Conservation (phyloP, 495 filamentous ascomycete species). For the Xylaria telfairii region DNA sequence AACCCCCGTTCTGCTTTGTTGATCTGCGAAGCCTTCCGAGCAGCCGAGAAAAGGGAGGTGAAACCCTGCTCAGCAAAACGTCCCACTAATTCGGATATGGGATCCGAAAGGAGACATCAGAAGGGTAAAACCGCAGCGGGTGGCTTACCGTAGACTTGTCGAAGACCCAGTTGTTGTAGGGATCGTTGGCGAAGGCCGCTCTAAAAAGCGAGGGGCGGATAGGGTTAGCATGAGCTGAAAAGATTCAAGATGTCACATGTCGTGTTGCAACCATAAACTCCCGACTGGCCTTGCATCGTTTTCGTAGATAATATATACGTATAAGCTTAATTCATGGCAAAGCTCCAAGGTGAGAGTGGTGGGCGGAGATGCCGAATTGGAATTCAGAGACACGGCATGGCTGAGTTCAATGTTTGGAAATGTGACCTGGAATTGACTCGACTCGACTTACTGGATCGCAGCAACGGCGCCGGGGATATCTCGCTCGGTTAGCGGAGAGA, state of each 20-base stretch:
- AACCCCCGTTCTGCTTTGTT: neutral
- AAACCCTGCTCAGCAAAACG: slow-evolving; percentile 7
- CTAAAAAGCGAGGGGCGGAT: slow-evolving; percentile 40
- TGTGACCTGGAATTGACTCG: slow-evolving; percentile 19
- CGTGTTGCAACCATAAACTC: neutral
- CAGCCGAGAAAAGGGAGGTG: neutral
- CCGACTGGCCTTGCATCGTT: neutral
- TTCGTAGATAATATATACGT: no score
- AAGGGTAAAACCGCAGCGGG: slow-evolving; percentile 19
- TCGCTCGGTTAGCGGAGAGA: slow-evolving; percentile 59
- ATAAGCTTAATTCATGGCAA: neutral
- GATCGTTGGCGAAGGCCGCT: slow-evolving; percentile 68
- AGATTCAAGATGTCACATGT: neutral
- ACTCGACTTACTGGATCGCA: slow-evolving; percentile 41
- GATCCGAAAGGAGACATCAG: slow-evolving; percentile 15
- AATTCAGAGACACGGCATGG: neutral
- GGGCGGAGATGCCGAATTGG: neutral
- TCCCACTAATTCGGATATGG: neutral
- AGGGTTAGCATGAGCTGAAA: slow-evolving; percentile 27
- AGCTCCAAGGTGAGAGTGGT: neutral
- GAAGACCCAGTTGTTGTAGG: slow-evolving; percentile 69
- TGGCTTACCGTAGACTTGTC: slow-evolving; percentile 58
- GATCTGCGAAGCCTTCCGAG: slow-evolving; percentile 12
- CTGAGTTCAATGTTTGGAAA: neutral
- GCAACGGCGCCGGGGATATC: slow-evolving; percentile 69